Evolutionary conservation across 768 basidiomycete species (phyloP), one percentile per base, ranked within the genome.

Genomic region (Suillus lakei): DNA sequence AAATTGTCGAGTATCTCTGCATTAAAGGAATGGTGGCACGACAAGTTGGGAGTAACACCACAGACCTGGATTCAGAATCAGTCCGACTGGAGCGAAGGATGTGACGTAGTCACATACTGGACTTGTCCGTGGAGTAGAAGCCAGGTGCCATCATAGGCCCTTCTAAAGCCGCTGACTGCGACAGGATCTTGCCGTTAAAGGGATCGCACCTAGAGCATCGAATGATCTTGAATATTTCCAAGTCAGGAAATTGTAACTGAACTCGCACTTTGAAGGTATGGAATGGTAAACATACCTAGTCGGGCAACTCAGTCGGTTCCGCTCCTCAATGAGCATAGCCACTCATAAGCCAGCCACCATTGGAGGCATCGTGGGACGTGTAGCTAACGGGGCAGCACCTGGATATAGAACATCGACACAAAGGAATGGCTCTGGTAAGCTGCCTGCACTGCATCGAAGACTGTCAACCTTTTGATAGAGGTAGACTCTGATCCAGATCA

Each of bases 371-470:
- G 55, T 56, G 55, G 36, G 58, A 59, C 26, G 38, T 10, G 18
- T 36, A 39, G 26, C 3, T 28, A 16, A 38, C 2, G 38, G 26
- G 3, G 18, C 18, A 21, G 18, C 39, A 41, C 39, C 39, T 59
- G 10, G 28, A 41, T 59, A 41, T 59, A 59, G 58, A 59, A 59
- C 26, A 28, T 30, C 10, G 23, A 59, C 26, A 41, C 39, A 59
- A 59, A 59, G 58, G 39, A 12, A 28, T 26, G 26, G 6, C 28
- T 59, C 39, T 59, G 58, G 58, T 41, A 30, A 59, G 26, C 18
- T 59, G 58, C 58, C 30, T 59, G 58, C 58, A 59, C 58, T 28
- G 58, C 58, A 59, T 59, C 38, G 58, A 59, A 41, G 26, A 39
- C 38, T 28, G 56, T 28, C 38, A 39, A 39, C 26, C 56, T 59